phyloP scores from a whole-genome alignment of 192 early-diverging fungal species.

The Backusella tarrabulga region DNA sequence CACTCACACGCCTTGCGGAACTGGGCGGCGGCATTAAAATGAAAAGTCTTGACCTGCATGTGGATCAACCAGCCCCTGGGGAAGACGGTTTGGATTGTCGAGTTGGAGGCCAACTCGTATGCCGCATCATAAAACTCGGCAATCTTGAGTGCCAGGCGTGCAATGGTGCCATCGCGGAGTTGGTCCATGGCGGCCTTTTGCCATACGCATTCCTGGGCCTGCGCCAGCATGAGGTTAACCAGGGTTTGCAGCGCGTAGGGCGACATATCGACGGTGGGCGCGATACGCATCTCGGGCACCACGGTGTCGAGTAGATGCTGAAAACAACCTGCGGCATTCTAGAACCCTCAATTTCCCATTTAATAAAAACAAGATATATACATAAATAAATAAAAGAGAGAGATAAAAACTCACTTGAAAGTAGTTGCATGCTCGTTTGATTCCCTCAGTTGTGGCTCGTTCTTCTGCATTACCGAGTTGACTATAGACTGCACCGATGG shows the following conservation, averaged over 20 bases:
- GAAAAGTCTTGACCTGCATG: constrained; percentile 70
- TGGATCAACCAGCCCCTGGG: constrained; percentile 64
- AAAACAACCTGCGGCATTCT: constrained; percentile 81
- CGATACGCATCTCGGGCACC: constrained; percentile 61
- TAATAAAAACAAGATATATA: background rate
- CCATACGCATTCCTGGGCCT: constrained; percentile 95
- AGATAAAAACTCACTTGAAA: constrained; percentile 61
- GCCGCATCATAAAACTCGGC: constrained; percentile 72
- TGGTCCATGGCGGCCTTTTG: constrained; percentile 79
- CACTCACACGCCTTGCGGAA: constrained; percentile 76
- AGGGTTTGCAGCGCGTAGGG: constrained; percentile 63
- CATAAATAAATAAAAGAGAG: background rate
- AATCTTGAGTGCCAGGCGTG: constrained; percentile 73
- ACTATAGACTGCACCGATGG: constrained; percentile 84
- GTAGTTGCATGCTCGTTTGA: constrained; percentile 72
- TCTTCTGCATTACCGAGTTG: constrained; percentile 72
- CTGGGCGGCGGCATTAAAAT: constrained; percentile 78
- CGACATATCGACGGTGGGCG: constrained; percentile 70
- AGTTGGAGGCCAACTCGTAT: constrained; percentile 61
- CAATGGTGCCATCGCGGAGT: constrained; percentile 75
- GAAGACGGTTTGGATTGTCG: constrained; percentile 50
- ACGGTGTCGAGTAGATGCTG: constrained; percentile 57
- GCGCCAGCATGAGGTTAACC: constrained; percentile 82
- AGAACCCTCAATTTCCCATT: background rate
- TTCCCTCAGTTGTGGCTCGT: constrained; percentile 67